Evolutionary conservation across 805 yeast genomes (phyloP).

Genomic region (Tetrapisispora taiwanensis): DNA sequence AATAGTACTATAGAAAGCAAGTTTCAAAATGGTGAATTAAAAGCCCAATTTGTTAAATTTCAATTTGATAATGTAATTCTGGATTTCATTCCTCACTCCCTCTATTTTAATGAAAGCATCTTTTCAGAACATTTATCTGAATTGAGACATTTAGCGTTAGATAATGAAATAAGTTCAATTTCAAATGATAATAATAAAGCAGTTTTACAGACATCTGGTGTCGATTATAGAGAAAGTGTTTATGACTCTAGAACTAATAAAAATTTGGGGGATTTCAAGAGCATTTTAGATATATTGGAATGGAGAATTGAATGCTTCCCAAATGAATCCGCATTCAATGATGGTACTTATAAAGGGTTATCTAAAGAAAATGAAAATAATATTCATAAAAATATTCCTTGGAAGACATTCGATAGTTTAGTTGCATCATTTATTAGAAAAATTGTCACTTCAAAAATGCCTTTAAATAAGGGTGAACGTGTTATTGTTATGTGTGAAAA

Average conservation of each 20-base stretch:
- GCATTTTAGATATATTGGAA: constrained; percentile 64
- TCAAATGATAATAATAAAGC: neutral
- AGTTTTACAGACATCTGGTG: constrained; percentile 61
- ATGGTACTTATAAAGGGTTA: constrained; percentile 27
- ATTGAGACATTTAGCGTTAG: constrained; percentile 50
- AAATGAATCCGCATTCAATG: constrained; percentile 67
- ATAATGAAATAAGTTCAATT: constrained; percentile 17
- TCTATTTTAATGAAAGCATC: constrained; percentile 26
- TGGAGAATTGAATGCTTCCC: constrained; percentile 67
- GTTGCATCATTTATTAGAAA: constrained; percentile 67
- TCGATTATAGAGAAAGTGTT: constrained; percentile 66
- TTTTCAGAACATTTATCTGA: constrained; percentile 47
- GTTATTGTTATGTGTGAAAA: constrained; percentile 78
- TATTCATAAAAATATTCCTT: constrained; percentile 47
- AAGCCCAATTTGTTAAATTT: constrained; percentile 75
- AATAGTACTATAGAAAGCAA: constrained; percentile 74
- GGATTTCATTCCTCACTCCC: constrained; percentile 29
- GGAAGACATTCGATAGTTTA: constrained; percentile 74
- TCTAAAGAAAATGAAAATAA: constrained; percentile 26
- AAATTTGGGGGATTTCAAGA: constrained; percentile 61
- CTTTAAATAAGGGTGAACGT: constrained; percentile 55
- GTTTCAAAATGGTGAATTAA: constrained; percentile 68
- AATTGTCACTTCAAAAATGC: constrained; percentile 54
- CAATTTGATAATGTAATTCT: constrained; percentile 29
- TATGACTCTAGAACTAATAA: constrained; percentile 69